phyloP scores from a whole-genome alignment of 768 basidiomycete species.

The Mycena amicta region DNA sequence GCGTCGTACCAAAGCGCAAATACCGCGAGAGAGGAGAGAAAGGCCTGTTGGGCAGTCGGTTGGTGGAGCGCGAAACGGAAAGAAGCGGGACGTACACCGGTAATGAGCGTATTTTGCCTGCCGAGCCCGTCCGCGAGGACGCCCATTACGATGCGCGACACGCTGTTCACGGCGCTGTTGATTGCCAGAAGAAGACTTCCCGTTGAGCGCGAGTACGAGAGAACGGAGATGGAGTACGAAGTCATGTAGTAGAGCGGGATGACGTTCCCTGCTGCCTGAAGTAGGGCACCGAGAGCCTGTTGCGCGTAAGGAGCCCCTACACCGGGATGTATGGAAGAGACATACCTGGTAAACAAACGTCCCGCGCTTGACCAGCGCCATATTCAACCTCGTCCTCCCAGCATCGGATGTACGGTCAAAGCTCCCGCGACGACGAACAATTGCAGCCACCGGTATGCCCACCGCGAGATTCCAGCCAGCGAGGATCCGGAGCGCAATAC shows the following conservation, averaged over 20 bases:
- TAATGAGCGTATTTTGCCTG: conserved; percentile 46
- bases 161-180: conserved; percentile 46
- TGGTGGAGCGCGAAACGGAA: background rate
- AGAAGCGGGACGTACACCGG: conserved; percentile 24
- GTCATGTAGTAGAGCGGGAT: conserved; percentile 47
- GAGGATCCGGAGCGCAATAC: conserved; percentile 39
- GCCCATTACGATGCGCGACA: conserved; percentile 43
- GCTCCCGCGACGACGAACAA: conserved; percentile 30
- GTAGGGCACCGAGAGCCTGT: conserved; percentile 38
- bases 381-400: conserved; percentile 33
- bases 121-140: conserved; percentile 44
- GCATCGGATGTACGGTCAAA: conserved; percentile 21
- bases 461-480: conserved; percentile 43
- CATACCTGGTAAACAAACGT: conserved; percentile 40
- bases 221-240: conserved; percentile 42
- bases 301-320: background rate
- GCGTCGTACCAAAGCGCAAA: conserved; percentile 46
- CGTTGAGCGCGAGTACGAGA: conserved; percentile 38
- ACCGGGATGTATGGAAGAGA: background rate
- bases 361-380: conserved; percentile 40
- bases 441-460: conserved; percentile 38
- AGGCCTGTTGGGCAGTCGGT: conserved; percentile 14
- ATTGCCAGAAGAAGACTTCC: conserved; percentile 43
- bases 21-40: conserved; percentile 41
- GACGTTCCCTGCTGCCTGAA: conserved; percentile 48